Conservation (phyloP, 768 basidiomycete genomes). For the Hypholoma sublateritium region DNA sequence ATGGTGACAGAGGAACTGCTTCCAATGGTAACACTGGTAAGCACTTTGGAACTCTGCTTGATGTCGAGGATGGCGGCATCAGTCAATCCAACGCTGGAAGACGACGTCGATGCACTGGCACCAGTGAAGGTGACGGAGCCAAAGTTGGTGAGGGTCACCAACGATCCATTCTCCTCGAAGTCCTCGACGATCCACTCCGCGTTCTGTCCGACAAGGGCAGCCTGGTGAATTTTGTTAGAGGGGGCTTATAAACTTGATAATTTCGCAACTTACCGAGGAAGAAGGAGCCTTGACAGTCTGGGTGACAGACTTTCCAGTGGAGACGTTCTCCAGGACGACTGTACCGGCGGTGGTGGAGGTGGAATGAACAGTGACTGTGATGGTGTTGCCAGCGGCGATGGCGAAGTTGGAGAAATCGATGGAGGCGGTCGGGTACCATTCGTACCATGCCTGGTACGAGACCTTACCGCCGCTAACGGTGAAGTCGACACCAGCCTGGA, state of each 20-base stretch:
- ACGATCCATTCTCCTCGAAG: conserved; percentile 16
- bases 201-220: conserved; percentile 18
- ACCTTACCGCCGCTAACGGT: conserved; percentile 16
- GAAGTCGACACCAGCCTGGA: conserved; percentile 20
- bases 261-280: conserved; percentile 5
- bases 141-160: conserved; percentile 19
- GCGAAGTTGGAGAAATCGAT: conserved; percentile 17
- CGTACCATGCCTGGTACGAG: conserved; percentile 20
- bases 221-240: background rate
- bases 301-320: conserved; percentile 17
- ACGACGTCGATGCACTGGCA: conserved; percentile 13
- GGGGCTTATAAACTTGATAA: too few relatives aligned
- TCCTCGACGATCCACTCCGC: conserved; percentile 23
- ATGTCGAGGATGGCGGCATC: conserved; percentile 17
- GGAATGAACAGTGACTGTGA: conserved; percentile 18
- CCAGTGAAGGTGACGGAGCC: conserved; percentile 20
- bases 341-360: conserved; percentile 17
- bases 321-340: conserved; percentile 14
- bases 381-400: conserved; percentile 14
- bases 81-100: conserved; percentile 8
- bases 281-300: conserved; percentile 18
- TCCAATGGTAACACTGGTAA: conserved; percentile 9
- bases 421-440: conserved; percentile 19
- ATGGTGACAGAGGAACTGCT: conserved; percentile 11
- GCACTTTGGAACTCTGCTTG: conserved; percentile 11